A percentile compares a stretch with the other conserved stretches of the same genome.
Evolutionary conservation across 2,329 filamentous ascomycete genomes (phyloP).

Genomic region (Colletotrichum camelliae): DNA sequence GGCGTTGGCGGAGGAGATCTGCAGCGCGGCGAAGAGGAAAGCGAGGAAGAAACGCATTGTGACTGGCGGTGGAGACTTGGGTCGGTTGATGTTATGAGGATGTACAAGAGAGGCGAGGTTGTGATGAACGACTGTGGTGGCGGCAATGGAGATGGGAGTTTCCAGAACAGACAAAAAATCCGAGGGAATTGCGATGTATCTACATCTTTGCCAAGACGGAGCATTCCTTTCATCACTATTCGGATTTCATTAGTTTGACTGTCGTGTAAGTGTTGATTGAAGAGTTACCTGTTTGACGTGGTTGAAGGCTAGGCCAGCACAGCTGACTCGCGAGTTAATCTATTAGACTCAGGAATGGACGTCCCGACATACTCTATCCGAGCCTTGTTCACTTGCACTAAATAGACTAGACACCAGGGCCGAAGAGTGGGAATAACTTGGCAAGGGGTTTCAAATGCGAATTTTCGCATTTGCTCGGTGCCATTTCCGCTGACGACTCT

Average conservation of each 20-base stretch:
- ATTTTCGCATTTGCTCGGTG: not conserved
- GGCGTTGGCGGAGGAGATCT: not conserved
- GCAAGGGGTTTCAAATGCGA: not conserved
- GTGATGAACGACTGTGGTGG: not conserved
- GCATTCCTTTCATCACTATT: not conserved
- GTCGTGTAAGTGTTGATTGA: not conserved
- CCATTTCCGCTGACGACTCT: not conserved
- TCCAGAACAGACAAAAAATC: not conserved
- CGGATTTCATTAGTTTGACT: not conserved
- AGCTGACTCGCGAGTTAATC: not conserved
- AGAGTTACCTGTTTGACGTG: not conserved
- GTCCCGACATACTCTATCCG: not conserved
- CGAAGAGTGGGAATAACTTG: not conserved
- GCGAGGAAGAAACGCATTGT: not conserved
- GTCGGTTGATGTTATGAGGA: not conserved
- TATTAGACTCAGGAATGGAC: not conserved
- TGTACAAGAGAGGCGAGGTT: not conserved
- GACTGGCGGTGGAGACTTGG: not conserved
- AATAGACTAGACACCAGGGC: not conserved
- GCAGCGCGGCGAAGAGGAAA: not conserved
- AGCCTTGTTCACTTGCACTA: not conserved
- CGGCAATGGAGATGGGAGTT: not conserved
- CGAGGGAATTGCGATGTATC: not conserved
- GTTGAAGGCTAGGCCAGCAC: not conserved
- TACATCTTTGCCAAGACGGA: not conserved